These are phyloP conservation scores for Nymphaea thermarum DNA, from an alignment of 164 flowering plant genomes.

Conservation along the genomic window DNA sequence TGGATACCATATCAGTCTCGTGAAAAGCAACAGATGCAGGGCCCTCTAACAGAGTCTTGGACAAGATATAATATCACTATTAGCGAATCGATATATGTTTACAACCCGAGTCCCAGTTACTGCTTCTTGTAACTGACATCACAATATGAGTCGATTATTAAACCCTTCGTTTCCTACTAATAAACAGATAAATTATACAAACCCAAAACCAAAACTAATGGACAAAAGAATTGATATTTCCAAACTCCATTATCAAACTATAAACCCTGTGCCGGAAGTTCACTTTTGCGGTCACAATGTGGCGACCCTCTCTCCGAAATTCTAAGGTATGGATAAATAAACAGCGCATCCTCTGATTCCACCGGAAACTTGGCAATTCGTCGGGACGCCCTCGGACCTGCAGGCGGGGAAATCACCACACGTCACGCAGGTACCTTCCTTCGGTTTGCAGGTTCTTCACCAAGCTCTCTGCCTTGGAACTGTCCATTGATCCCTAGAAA, in stretches of 20 bases:
- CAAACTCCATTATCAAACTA: background rate
- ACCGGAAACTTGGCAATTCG: background rate
- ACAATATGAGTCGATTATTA: background rate
- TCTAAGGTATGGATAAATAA: background rate
- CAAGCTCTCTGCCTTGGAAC: conserved; percentile 69
- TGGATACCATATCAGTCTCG: too few species aligned
- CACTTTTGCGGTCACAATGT: background rate
- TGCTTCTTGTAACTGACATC: background rate
- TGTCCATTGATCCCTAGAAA: conserved; percentile 73
- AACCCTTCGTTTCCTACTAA: background rate
- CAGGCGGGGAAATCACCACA: conserved; percentile 42
- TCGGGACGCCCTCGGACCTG: background rate
- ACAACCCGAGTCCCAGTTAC: background rate
- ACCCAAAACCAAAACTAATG: background rate
- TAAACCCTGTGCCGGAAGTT: background rate
- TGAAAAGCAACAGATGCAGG: too few species aligned
- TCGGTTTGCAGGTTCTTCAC: conserved; percentile 87
- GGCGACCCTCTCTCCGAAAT: background rate
- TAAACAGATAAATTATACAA: background rate
- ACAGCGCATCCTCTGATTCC: background rate
- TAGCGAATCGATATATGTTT: background rate
- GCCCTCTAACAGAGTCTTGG: too few species aligned
- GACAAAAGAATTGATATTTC: background rate
- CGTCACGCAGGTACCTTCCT: conserved; percentile 91
- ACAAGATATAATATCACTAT: background rate